A percentile compares a stretch with the other conserved stretches of the same genome.
These are phyloP conservation scores for Candida anutae DNA, from an alignment of 1,139 yeast species.

Conservation along the genomic window DNA sequence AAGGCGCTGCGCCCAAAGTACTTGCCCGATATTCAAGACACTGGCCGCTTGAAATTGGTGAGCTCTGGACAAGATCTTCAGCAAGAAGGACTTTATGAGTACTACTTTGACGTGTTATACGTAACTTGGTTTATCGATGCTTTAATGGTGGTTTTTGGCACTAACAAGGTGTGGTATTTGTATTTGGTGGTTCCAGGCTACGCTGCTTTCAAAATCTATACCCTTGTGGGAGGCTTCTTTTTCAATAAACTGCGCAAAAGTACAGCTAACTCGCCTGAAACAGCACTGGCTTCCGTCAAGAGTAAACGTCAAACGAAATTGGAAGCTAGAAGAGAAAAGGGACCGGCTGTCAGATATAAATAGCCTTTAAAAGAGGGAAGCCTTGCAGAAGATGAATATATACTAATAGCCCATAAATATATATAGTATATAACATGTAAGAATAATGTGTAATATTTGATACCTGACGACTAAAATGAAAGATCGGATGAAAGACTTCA, in stretches of 20 bases:
- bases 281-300: constrained; percentile 13
- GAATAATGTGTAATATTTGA: too few species aligned
- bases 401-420: too few species aligned
- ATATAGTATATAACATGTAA: too few species aligned
- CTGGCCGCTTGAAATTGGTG: constrained; percentile 26
- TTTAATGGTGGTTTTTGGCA: constrained; percentile 47
- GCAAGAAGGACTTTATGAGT: constrained; percentile 67
- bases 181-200: constrained; percentile 40
- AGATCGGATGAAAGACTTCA: too few species aligned
- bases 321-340: constrained; percentile 38
- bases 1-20: constrained; percentile 59
- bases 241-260: constrained; percentile 6
- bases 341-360: constrained; percentile 21
- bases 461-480: too few species aligned
- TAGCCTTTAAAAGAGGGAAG: too few species aligned
- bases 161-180: constrained; percentile 57
- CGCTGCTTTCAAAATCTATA: constrained; percentile 47
- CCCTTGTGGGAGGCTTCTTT: constrained; percentile 14
- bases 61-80: constrained; percentile 58
- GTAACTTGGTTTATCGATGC: constrained; percentile 58
- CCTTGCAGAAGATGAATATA: too few species aligned
- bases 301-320: constrained; percentile 44
- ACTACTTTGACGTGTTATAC: constrained; percentile 68
- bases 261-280: constrained; percentile 7
- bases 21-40: constrained; percentile 28